These are phyloP conservation scores for Mycena polygramma DNA, from an alignment of 768 basidiomycete species.

Conservation along the genomic window DNA sequence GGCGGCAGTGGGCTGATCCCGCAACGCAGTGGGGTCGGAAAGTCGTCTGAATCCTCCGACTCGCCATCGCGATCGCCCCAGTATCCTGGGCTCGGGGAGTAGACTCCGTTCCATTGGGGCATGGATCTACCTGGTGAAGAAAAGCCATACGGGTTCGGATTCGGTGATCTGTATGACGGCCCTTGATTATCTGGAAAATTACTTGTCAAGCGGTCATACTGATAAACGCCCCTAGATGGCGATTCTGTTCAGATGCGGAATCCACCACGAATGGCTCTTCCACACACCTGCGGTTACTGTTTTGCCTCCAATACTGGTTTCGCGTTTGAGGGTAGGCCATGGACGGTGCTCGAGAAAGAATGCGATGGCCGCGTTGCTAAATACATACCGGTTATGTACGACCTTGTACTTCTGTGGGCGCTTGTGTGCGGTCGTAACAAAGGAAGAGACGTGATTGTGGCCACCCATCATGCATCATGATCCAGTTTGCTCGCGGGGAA, in stretches of 20 bases:
- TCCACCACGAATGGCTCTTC: background rate
- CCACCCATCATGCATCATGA: background rate
- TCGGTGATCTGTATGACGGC: background rate
- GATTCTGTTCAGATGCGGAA: background rate
- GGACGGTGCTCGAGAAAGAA: background rate
- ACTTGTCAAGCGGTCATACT: background rate
- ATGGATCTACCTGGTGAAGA: background rate
- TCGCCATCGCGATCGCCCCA: background rate
- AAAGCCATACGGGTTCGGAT: background rate
- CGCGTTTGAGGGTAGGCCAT: background rate
- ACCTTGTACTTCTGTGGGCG: slow-evolving; percentile 12
- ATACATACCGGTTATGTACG: background rate
- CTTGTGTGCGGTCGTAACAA: background rate
- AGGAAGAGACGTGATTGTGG: background rate
- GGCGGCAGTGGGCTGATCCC: too few species aligned
- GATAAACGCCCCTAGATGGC: background rate
- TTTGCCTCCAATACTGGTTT: background rate
- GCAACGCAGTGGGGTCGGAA: too few species aligned
- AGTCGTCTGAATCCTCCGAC: background rate
- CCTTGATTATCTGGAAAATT: background rate
- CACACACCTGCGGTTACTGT: background rate
- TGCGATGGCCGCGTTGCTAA: background rate
- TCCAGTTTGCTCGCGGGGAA: background rate
- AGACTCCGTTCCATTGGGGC: background rate
- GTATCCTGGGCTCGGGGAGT: background rate